These are phyloP conservation scores for Zanthoxylum bungeanum DNA, from an alignment of 345 rosid species.

Conservation along the genomic window DNA sequence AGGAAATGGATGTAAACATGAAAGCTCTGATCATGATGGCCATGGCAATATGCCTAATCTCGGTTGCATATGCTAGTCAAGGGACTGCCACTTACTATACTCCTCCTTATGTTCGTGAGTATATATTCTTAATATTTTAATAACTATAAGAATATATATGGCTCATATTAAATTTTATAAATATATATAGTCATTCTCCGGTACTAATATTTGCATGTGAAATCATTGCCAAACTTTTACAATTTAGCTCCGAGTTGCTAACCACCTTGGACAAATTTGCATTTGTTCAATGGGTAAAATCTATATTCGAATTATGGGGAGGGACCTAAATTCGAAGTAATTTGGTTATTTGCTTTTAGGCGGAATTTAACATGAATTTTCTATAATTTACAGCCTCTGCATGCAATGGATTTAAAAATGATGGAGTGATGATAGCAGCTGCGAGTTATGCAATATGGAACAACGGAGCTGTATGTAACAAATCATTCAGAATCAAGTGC, in stretches of 20 bases:
- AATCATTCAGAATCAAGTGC: conserved; percentile 9
- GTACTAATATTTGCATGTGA: neutral
- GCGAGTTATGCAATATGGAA: conserved; percentile 12
- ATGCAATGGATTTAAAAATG: conserved; percentile 15
- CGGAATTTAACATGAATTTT: no score
- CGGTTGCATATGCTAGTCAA: neutral
- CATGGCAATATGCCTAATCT: neutral
- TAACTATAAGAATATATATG: neutral
- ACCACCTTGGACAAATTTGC: neutral
- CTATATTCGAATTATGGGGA: no score
- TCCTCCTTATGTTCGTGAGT: neutral
- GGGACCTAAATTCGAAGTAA: no score
- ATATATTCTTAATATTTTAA: neutral
- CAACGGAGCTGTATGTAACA: conserved; percentile 18
- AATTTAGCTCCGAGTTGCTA: neutral
- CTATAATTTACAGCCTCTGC: conserved; percentile 19
- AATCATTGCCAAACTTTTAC: no score
- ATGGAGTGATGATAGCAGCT: conserved; percentile 17
- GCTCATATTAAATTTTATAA: no score
- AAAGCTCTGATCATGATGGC: neutral
- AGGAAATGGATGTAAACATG: neutral
- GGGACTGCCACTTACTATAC: neutral
- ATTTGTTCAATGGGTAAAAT: no score
- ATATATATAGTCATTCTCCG: neutral
- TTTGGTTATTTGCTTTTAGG: no score